These are phyloP conservation scores for Alternaria ethzedia DNA, from an alignment of 2,329 filamentous ascomycete species.

Conservation along the genomic window DNA sequence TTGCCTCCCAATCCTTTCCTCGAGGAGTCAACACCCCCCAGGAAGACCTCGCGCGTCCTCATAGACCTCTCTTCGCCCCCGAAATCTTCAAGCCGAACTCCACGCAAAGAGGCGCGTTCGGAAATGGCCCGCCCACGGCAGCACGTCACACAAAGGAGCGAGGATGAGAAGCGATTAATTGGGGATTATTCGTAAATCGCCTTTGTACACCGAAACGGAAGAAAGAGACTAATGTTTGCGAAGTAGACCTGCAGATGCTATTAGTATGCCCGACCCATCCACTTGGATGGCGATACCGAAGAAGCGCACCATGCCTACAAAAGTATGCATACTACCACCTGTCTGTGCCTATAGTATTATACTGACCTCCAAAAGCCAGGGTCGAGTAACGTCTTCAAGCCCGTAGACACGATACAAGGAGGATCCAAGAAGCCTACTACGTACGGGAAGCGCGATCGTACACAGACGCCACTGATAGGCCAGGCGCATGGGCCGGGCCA, in stretches of 20 bases:
- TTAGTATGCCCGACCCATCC: slow-evolving; percentile 18
- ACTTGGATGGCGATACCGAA: slow-evolving; percentile 7
- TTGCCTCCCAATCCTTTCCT: slow-evolving; percentile 11
- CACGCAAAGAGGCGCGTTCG: not conserved
- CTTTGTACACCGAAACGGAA: not conserved
- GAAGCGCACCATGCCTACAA: not conserved
- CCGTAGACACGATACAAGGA: slow-evolving; percentile 19
- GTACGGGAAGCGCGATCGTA: slow-evolving; percentile 17
- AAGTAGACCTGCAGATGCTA: slow-evolving; percentile 27
- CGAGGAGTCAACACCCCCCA: slow-evolving; percentile 3
- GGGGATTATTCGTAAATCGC: slow-evolving; percentile 23
- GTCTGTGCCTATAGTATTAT: not conserved
- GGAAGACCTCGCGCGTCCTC: not conserved
- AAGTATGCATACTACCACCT: slow-evolving; percentile 5
- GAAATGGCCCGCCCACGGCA: not conserved
- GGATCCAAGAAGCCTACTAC: slow-evolving; percentile 14
- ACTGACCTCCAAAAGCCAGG: slow-evolving; percentile 24
- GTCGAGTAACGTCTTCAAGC: slow-evolving; percentile 13
- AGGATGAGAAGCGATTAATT: slow-evolving; percentile 21
- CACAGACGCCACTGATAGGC: slow-evolving; percentile 5
- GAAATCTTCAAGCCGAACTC: not conserved
- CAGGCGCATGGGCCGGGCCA: slow-evolving; percentile 14
- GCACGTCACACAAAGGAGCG: slow-evolving; percentile 4
- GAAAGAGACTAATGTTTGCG: slow-evolving; percentile 12
- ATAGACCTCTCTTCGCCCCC: slow-evolving; percentile 22